Conservation (phyloP, 352 stramenopile genomes). For the Pythium aristosporum region DNA sequence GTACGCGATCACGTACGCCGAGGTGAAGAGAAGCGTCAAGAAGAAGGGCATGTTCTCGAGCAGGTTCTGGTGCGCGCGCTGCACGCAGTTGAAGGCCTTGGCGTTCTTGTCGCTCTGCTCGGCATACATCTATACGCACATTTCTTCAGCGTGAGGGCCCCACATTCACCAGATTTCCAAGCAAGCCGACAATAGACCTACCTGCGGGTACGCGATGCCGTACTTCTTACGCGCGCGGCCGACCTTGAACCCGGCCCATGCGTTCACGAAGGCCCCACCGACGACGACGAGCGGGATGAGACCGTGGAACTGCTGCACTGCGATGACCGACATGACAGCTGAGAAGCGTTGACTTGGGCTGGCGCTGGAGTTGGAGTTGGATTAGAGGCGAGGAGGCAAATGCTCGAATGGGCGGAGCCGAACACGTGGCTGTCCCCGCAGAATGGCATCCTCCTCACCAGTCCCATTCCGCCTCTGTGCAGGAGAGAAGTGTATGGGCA, state of each 20-base stretch:
- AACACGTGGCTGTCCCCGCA: not conserved
- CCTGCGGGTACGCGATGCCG: conserved; percentile 50
- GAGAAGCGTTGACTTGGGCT: not conserved
- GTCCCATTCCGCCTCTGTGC: not conserved
- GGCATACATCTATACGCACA: conserved; percentile 91
- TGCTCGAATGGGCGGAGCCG: conserved; percentile 1
- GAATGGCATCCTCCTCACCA: not conserved
- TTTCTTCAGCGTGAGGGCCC: too few species aligned
- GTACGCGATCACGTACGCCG: conserved; percentile 37
- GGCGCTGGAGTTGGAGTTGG: not conserved
- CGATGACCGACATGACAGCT: conserved; percentile 40
- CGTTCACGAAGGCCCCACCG: conserved; percentile 47
- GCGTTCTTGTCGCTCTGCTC: conserved; percentile 88
- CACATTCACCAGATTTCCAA: not conserved
- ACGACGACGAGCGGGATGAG: conserved; percentile 62
- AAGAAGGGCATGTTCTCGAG: conserved; percentile 86
- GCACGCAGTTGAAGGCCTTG: conserved; percentile 90
- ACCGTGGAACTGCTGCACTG: conserved; percentile 60
- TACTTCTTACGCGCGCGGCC: conserved; percentile 61
- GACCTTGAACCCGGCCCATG: conserved; percentile 64
- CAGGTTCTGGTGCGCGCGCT: conserved; percentile 91
- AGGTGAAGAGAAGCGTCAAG: conserved; percentile 53
- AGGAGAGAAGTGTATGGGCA: too few species aligned
- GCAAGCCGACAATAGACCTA: not conserved
- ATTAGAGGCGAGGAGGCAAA: not conserved